A percentile compares a stretch with the other conserved stretches of the same genome.
Evolutionary conservation across 2,329 filamentous ascomycete species (phyloP).

Genomic region (Coniella lustricola): DNA sequence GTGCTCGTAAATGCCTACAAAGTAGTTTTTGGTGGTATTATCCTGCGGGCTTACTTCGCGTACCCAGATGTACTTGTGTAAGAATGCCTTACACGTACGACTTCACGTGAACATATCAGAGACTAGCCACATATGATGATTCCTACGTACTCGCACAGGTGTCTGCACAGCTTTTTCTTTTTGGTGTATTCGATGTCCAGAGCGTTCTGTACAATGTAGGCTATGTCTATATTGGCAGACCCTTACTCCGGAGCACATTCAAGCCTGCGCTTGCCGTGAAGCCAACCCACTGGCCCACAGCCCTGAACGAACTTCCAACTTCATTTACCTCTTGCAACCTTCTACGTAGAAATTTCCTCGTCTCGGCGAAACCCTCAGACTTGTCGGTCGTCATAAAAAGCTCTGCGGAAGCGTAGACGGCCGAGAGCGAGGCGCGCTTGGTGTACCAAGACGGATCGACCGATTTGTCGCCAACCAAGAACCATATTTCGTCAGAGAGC

Average conservation of each 20-base stretch:
- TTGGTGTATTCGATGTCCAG: too few relatives aligned
- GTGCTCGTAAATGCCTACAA: not conserved
- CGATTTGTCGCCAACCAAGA: slow-evolving; percentile 70
- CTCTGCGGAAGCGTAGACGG: slow-evolving; percentile 66
- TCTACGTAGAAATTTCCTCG: slow-evolving; percentile 70
- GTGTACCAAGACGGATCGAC: slow-evolving; percentile 87
- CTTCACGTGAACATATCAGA: too few relatives aligned
- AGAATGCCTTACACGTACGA: too few relatives aligned
- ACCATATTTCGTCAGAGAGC: slow-evolving; percentile 89
- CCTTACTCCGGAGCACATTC: slow-evolving; percentile 83
- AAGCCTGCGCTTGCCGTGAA: slow-evolving; percentile 72
- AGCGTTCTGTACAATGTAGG: not conserved
- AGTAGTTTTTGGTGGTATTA: too few relatives aligned
- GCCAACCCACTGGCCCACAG: slow-evolving; percentile 68
- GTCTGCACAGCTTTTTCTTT: slow-evolving; percentile 19
- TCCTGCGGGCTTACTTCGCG: too few relatives aligned
- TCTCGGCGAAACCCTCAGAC: slow-evolving; percentile 66
- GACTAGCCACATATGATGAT: too few relatives aligned
- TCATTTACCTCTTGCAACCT: slow-evolving; percentile 63
- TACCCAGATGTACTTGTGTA: too few relatives aligned
- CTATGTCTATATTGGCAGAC: slow-evolving; percentile 60
- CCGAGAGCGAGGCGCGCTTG: slow-evolving; percentile 49
- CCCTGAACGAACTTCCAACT: slow-evolving; percentile 54
- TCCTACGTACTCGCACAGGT: too few relatives aligned
- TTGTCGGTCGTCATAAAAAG: slow-evolving; percentile 90